Conservation (phyloP, 2,329 filamentous ascomycete genomes). For the Myotisia sp. region DNA sequence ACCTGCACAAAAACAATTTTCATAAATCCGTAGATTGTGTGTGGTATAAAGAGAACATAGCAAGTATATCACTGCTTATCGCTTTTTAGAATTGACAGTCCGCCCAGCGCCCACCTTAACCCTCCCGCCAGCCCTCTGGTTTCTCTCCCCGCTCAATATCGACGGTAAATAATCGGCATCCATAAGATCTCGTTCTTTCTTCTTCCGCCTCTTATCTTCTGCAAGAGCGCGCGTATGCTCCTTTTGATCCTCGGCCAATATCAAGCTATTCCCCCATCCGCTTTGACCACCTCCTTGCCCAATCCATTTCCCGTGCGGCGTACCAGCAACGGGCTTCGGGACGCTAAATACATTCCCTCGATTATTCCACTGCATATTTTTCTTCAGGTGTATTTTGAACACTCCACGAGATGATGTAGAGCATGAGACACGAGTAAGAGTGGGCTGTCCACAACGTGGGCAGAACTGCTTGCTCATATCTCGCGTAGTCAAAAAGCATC, state of each 20-base stretch:
- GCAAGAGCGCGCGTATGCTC: constrained; percentile 58
- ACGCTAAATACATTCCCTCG: constrained; percentile 85
- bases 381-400: constrained; percentile 77
- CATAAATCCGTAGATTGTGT: too few species aligned
- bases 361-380: constrained; percentile 93
- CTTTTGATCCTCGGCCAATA: constrained; percentile 90
- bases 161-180: constrained; percentile 83
- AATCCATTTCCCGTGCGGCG: constrained; percentile 58
- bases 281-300: constrained; percentile 61
- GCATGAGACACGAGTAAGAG: constrained; percentile 72
- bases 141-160: constrained; percentile 69
- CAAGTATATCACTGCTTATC: constrained; percentile 11
- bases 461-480: constrained; percentile 88
- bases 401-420: constrained; percentile 66
- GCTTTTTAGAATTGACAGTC: constrained; percentile 65
- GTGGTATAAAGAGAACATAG: too few species aligned
- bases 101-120: constrained; percentile 72
- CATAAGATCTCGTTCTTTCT: constrained; percentile 70
- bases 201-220: constrained; percentile 44
- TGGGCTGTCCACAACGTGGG: constrained; percentile 73
- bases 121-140: constrained; percentile 48
- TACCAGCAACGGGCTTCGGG: constrained; percentile 75
- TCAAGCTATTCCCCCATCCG: constrained; percentile 72
- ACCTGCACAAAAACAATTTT: too few species aligned
- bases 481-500: constrained; percentile 72